A percentile compares a stretch with the other conserved stretches of the same genome.
These are phyloP conservation scores for Quercus wislizeni DNA, from an alignment of 306 rosid genomes.

Conservation along the genomic window DNA sequence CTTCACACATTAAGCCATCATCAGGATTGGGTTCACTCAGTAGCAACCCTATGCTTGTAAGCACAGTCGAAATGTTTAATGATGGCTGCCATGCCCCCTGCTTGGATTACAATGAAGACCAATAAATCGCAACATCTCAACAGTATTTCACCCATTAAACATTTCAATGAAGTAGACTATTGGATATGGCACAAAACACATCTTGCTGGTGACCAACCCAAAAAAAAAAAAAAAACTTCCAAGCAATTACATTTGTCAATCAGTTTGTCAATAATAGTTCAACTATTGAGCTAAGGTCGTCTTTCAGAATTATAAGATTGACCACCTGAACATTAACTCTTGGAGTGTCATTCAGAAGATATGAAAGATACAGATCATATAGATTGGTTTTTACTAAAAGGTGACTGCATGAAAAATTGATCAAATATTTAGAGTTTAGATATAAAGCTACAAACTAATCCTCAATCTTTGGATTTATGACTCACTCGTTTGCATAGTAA, in stretches of 20 bases:
- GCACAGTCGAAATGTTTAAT: conserved; percentile 39
- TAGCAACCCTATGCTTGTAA: conserved; percentile 39
- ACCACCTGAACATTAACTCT: neutral
- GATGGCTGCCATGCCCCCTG: conserved; percentile 55
- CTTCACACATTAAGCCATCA: conserved; percentile 46
- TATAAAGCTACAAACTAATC: neutral
- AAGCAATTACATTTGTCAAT: neutral
- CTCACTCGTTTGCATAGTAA: neutral
- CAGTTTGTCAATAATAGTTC: neutral
- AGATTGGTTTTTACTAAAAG: neutral
- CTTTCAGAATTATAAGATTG: neutral
- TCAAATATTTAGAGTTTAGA: neutral
- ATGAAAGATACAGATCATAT: neutral
- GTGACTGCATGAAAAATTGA: neutral
- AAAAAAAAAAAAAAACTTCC: neutral
- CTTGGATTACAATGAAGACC: neutral
- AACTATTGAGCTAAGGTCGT: neutral
- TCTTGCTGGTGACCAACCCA: neutral
- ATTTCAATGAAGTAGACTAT: neutral
- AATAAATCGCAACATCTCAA: neutral
- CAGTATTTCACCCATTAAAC: neutral
- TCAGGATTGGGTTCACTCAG: conserved; percentile 49
- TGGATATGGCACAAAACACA: neutral
- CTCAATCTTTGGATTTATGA: neutral
- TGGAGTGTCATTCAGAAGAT: neutral